Evolutionary conservation across 345 rosid species (phyloP).

Genomic region (Stellera chamaejasme): DNA sequence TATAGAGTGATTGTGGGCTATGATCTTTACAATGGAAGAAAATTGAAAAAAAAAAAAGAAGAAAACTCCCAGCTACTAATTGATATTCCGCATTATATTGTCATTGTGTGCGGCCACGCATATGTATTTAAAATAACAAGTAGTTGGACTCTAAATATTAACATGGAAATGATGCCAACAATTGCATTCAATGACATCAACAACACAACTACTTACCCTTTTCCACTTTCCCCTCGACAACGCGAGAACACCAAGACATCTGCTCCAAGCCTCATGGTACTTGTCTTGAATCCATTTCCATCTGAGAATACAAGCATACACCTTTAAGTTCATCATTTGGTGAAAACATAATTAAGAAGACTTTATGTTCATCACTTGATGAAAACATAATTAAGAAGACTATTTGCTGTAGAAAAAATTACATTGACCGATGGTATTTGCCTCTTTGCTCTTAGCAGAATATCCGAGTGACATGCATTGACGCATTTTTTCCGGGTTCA

Average conservation of each 20-base stretch:
- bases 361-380: background rate
- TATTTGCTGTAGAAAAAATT: constrained; percentile 8
- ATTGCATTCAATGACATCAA: constrained; percentile 2
- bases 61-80: too few relatives aligned
- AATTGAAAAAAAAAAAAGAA: too few relatives aligned
- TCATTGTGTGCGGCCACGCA: too few relatives aligned
- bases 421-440: constrained; percentile 90
- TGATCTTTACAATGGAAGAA: too few relatives aligned
- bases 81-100: too few relatives aligned
- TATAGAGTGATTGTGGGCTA: too few relatives aligned
- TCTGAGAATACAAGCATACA: constrained; percentile 28
- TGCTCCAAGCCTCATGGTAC: constrained; percentile 99
- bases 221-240: constrained; percentile 55
- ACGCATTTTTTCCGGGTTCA: constrained; percentile 84
- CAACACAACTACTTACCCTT: constrained; percentile 29
- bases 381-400: constrained; percentile 1
- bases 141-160: too few relatives aligned
- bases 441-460: constrained; percentile 78
- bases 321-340: constrained; percentile 1
- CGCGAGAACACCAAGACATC: constrained; percentile 98
- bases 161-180: too few relatives aligned
- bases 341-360: background rate
- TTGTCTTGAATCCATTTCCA: constrained; percentile 97
- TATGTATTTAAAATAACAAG: too few relatives aligned
- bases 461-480: constrained; percentile 91